Evolutionary conservation across 163 green algal species (phyloP), one percentile per base, ranked within the genome.

Genomic region (Prototheca wickerhamii): DNA sequence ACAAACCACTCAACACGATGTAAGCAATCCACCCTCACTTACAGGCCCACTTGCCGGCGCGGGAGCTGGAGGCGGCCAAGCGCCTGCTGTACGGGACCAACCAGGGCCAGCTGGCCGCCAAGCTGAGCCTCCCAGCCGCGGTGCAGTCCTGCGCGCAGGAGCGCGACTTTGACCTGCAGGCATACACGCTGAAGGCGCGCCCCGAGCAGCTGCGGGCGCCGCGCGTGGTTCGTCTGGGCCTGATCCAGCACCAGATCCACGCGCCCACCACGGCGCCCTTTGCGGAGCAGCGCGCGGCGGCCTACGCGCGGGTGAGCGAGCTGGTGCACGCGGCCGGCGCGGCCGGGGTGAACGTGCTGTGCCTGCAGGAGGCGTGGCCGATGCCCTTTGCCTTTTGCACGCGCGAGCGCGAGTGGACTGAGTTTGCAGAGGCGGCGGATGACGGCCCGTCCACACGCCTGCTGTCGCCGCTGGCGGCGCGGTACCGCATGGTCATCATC

Each of bases 321-420:
- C 72, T 95, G 2, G 71, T 96, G 0, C 74, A 92, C 8, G 69
- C 77, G 4, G 92, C 91, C 3, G 91, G 82, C 12, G 63, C 78
- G 37, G 75, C 76, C 12, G 86, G 87, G 1, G 91, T 95, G 28
- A 89, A 97, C 28, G 70, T 85, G 3, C 61, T 96, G 10, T 97
- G 91, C 67, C 64, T 98, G 53, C 91, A 98, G 68, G 91, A 97
- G 71, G 80, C 81, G 1, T 95, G 87, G 84, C 72, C 72, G 32
- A 84, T 84, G 76, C 91, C 91, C 5, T 98, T 98, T 80, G 92
- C 80, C 23, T 96, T 98, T 67, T 97, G 91, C 77, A 98, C 91
- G 0, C 77, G 92, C 0, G 91, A 98, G 71, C 90, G 87, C 73
- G 37, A 76, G 60, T 98, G 91, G 91, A 85, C 73, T 53, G 88